Evolutionary conservation across 352 stramenopile species (phyloP), one percentile per base, ranked within the genome.

Genomic region (Phytopythium aichiense): DNA sequence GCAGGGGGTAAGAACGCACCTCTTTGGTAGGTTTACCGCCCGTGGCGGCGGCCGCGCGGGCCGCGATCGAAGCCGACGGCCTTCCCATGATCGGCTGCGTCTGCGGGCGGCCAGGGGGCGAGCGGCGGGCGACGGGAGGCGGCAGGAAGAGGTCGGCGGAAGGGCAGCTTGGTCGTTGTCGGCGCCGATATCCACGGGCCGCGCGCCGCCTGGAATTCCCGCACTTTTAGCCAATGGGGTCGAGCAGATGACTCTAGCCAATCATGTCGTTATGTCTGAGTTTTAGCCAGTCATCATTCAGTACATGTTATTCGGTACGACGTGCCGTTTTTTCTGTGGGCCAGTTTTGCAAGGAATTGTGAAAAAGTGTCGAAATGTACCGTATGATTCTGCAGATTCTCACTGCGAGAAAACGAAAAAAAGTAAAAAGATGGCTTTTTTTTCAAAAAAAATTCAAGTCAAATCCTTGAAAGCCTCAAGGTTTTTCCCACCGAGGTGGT

Each of bases 1-100:
- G 35, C 35, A 45, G 15, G 16, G 13, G 49, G n/a, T 58, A 53
- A 4, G 0, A 7, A 37, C 22, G 30, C 63, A 76, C 71, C 63
- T 79, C 43, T 58, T 79, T 76, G 6, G 71, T 76, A 9, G 65
- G 60, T 11, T 38, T 7, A 60, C 67, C 56, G n/a, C 63, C 7
- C 51, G 67, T 15, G 38, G 76, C 49, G 8, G 45, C 46, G 4
- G 20, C 13, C 7, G 65, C 63, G 5, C 68, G 58, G 0, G 64
- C 3, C 45, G 8, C 7, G 45, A 51, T 51, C 0, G 7, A 23
- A 31, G 22, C 45, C 3, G 45, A 31, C 11, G 45, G 45, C 45
- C 22, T 30, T 0, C 1, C 22, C 45, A 51, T 51, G 11, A 0
- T 20, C n/a, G 11, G n/a, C 7, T 6, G 45, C 1, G 43, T 50